Conservation (phyloP, 2,329 filamentous ascomycete species). For the Exophiala lecanii-corni region DNA sequence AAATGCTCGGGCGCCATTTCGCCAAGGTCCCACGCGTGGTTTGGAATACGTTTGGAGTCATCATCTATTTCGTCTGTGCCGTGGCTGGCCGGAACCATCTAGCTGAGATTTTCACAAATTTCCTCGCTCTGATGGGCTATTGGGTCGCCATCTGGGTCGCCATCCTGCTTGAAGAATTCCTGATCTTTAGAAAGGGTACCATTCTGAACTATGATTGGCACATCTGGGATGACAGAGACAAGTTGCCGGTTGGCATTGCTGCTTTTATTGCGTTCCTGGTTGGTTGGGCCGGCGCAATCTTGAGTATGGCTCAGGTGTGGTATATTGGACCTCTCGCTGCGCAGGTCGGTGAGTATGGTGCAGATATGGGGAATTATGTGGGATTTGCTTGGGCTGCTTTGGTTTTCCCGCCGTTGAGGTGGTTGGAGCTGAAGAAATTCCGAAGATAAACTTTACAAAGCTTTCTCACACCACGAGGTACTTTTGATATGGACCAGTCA, state of each 20-base stretch:
- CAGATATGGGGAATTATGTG: slow-evolving; percentile 59
- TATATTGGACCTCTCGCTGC: slow-evolving; percentile 61
- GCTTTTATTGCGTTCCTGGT: slow-evolving; percentile 58
- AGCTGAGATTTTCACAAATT: slow-evolving; percentile 63
- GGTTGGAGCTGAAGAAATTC: slow-evolving; percentile 48
- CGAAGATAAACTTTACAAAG: too few relatives aligned
- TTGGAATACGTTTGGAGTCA: slow-evolving; percentile 59
- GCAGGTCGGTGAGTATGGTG: slow-evolving; percentile 54
- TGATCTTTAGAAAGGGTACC: slow-evolving; percentile 53
- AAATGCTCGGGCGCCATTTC: slow-evolving; percentile 58
- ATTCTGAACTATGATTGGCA: slow-evolving; percentile 53
- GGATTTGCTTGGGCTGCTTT: slow-evolving; percentile 57
- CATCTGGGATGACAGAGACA: slow-evolving; percentile 55
- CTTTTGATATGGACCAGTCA: too few relatives aligned
- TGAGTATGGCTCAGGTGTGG: slow-evolving; percentile 67
- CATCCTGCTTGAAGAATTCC: slow-evolving; percentile 55
- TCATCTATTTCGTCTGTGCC: slow-evolving; percentile 62
- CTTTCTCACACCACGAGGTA: too few relatives aligned
- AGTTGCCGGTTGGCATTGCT: slow-evolving; percentile 59
- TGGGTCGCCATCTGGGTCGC: slow-evolving; percentile 64
- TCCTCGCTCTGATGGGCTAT: slow-evolving; percentile 66
- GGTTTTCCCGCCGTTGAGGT: slow-evolving; percentile 52
- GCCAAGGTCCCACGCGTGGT: slow-evolving; percentile 57
- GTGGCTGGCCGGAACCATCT: slow-evolving; percentile 58
- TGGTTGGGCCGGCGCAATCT: slow-evolving; percentile 60